A percentile compares a stretch with the other conserved stretches of the same genome.
These are phyloP conservation scores for Withania somnifera DNA, from an alignment of 305 asterid species.

Conservation along the genomic window DNA sequence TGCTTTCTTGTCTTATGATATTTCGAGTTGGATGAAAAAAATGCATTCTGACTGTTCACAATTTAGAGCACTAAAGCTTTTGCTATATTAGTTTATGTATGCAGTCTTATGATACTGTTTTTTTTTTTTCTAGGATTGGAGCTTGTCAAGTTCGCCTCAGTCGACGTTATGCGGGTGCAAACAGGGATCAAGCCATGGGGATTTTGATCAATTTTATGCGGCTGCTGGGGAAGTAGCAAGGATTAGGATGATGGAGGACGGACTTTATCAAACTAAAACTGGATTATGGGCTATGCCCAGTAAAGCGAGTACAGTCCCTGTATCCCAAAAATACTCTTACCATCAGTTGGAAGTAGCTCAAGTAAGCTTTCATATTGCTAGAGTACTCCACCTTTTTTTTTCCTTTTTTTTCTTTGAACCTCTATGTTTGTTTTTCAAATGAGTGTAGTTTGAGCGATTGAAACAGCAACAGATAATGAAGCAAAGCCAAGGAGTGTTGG, in stretches of 20 bases:
- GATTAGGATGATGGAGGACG: constrained; percentile 33
- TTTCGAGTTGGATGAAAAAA: too few relatives aligned
- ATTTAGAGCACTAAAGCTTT: too few relatives aligned
- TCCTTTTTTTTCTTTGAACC: not conserved
- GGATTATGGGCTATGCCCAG: constrained; percentile 4
- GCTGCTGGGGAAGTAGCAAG: constrained; percentile 57
- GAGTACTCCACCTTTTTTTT: not conserved
- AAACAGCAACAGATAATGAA: constrained; percentile 33
- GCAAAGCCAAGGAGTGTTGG: constrained; percentile 10
- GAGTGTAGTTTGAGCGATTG: constrained; percentile 35
- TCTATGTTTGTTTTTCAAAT: not conserved
- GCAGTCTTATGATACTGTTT: too few relatives aligned
- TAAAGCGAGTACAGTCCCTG: constrained; percentile 7
- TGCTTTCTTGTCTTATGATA: too few relatives aligned
- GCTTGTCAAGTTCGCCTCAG: constrained; percentile 23
- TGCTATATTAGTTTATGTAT: too few relatives aligned
- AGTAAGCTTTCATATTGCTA: constrained; percentile 12
- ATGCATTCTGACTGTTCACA: too few relatives aligned
- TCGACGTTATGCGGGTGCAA: constrained; percentile 21
- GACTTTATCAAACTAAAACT: constrained; percentile 14
- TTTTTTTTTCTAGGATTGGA: constrained; percentile 9
- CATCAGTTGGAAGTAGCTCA: constrained; percentile 46
- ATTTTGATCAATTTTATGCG: constrained; percentile 40
- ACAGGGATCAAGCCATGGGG: constrained; percentile 27
- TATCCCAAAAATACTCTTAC: constrained; percentile 15